Percentiles rank a stretch among this genome's conserved stretches.
phyloP scores from a whole-genome alignment of 2,329 filamentous ascomycete species.

The Epichloe aotearoae region DNA sequence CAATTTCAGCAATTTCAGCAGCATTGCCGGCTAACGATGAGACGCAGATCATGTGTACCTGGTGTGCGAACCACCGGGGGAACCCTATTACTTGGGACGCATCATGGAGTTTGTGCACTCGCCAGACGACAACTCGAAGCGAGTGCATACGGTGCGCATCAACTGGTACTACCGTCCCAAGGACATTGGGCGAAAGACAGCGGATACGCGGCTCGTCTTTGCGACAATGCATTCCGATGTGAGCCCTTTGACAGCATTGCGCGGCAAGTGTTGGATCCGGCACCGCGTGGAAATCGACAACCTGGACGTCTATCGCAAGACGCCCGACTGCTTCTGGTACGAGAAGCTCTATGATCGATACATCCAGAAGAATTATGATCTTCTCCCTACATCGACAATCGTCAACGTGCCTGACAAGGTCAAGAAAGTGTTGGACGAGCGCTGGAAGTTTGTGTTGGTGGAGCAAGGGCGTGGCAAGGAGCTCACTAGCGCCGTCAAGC shows the following conservation, averaged over 20 bases:
- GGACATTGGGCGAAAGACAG: slow-evolving; percentile 84
- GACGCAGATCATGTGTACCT: slow-evolving; percentile 70
- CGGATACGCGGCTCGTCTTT: slow-evolving; percentile 82
- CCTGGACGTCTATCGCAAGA: slow-evolving; percentile 73
- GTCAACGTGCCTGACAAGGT: slow-evolving; percentile 94
- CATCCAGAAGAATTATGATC: slow-evolving; percentile 95
- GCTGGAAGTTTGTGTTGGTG: slow-evolving; percentile 92
- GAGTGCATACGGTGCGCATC: slow-evolving; percentile 77
- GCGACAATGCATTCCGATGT: slow-evolving; percentile 98
- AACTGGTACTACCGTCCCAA: slow-evolving; percentile 98
- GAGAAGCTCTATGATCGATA: slow-evolving; percentile 97
- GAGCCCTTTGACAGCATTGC: slow-evolving; percentile 79
- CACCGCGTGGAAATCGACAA: slow-evolving; percentile 78
- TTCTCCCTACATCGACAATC: slow-evolving; percentile 81
- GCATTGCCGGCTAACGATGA: slow-evolving; percentile 5
- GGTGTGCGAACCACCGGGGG: slow-evolving; percentile 91
- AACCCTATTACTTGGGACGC: slow-evolving; percentile 92
- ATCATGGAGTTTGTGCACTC: slow-evolving; percentile 96
- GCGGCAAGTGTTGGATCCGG: slow-evolving; percentile 83
- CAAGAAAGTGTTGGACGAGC: slow-evolving; percentile 88
- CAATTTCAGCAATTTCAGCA: slow-evolving; percentile 3
- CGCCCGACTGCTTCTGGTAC: slow-evolving; percentile 85
- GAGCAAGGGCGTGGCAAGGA: slow-evolving; percentile 91
- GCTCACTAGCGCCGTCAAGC: slow-evolving; percentile 88
- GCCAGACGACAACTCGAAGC: slow-evolving; percentile 57